Evolutionary conservation across 805 yeast genomes (phyloP).

Genomic region (Myxozyma kluyveri): DNA sequence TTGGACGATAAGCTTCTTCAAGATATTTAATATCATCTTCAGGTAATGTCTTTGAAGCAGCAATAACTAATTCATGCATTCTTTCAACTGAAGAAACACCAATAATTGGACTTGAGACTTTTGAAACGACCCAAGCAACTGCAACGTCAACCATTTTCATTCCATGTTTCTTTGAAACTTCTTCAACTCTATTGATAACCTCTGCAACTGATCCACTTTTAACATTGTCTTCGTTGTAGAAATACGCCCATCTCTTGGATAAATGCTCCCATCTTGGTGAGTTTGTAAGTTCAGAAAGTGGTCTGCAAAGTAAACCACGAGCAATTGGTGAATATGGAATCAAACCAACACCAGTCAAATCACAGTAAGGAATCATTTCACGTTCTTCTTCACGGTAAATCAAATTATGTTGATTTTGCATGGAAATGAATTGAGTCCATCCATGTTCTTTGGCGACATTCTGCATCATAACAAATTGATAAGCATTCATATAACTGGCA

Average conservation of each 20-base stretch:
- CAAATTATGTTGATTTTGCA: conserved; percentile 59
- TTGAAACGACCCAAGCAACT: conserved; percentile 52
- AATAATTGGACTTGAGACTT: conserved; percentile 55
- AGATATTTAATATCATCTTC: too few relatives aligned
- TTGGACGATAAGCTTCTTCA: too few relatives aligned
- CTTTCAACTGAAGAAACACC: conserved; percentile 51
- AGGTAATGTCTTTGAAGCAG: too few relatives aligned
- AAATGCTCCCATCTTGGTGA: neutral
- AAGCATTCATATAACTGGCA: conserved; percentile 58
- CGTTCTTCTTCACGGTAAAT: conserved; percentile 61
- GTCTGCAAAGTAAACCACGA: conserved; percentile 45
- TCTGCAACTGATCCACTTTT: conserved; percentile 21
- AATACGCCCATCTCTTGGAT: neutral
- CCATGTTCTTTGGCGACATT: conserved; percentile 53
- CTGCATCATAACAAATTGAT: conserved; percentile 54
- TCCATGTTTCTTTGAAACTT: conserved; percentile 47
- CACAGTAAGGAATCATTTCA: conserved; percentile 57
- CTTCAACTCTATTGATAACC: conserved; percentile 48
- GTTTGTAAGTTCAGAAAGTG: neutral
- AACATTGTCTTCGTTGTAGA: neutral
- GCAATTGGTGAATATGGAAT: conserved; percentile 63
- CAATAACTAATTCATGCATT: too few relatives aligned
- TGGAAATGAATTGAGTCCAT: conserved; percentile 57
- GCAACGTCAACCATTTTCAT: conserved; percentile 55
- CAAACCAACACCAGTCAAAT: conserved; percentile 52